phyloP scores from a whole-genome alignment of 2,329 filamentous ascomycete genomes.

The Rhynchosporium secalis region DNA sequence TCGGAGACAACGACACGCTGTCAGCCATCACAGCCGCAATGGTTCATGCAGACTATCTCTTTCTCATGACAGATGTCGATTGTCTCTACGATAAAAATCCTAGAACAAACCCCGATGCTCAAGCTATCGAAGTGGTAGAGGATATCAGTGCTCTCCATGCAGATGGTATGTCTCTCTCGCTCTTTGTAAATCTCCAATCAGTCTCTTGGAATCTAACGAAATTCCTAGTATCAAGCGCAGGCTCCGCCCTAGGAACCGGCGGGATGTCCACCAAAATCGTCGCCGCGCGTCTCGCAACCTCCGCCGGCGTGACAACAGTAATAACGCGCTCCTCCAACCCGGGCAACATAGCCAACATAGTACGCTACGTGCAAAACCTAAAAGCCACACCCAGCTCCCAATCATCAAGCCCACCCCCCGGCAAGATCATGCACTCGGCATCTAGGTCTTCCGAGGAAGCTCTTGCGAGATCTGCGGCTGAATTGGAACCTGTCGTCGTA shows the following conservation, averaged over 20 bases:
- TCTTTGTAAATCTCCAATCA: neutral
- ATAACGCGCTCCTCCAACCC: conserved; percentile 94
- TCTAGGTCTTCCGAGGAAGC: conserved; percentile 29
- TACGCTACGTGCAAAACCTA: conserved; percentile 72
- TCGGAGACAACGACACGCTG: conserved; percentile 96
- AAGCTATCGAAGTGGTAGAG: conserved; percentile 87
- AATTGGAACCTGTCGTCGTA: conserved; percentile 40
- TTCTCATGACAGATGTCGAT: conserved; percentile 98
- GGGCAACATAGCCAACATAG: conserved; percentile 86
- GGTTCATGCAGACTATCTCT: conserved; percentile 94
- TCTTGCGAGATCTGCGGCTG: conserved; percentile 44
- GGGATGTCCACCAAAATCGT: conserved; percentile 98
- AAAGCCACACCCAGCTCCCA: conserved; percentile 40
- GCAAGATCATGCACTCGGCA: conserved; percentile 24
- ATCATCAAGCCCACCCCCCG: conserved; percentile 27
- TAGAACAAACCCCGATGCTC: conserved; percentile 77
- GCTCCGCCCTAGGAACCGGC: conserved; percentile 86
- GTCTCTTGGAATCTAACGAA: conserved; percentile 16
- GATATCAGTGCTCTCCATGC: conserved; percentile 81
- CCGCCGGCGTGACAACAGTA: conserved; percentile 91
- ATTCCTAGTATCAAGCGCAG: conserved; percentile 74
- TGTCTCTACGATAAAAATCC: conserved; percentile 97
- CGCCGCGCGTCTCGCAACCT: conserved; percentile 86
- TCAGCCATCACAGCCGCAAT: conserved; percentile 96
- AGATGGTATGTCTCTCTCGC: conserved; percentile 57